Conservation (phyloP, 1,139 yeast genomes). For the Kluyveromyces sp. region DNA sequence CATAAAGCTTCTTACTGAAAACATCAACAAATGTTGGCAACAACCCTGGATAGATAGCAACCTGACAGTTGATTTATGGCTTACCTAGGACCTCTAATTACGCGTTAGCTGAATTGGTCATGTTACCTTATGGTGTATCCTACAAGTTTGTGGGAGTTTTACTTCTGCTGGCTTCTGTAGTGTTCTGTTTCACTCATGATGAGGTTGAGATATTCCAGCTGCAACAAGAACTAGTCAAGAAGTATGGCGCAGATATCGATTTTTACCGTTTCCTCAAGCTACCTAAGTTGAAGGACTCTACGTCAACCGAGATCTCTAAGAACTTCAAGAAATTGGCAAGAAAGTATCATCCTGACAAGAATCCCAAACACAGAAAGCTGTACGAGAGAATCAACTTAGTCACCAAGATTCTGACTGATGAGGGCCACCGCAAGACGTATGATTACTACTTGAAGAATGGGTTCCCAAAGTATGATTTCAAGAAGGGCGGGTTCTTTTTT, state of each 20-base stretch:
- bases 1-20: neutral
- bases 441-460: constrained; percentile 82
- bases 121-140: neutral
- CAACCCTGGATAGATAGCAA: too few species aligned
- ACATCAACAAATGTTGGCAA: too few species aligned
- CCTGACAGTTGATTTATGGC: too few species aligned
- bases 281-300: constrained; percentile 39
- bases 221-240: constrained; percentile 56
- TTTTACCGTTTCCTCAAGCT: constrained; percentile 67
- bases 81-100: too few species aligned
- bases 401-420: constrained; percentile 63
- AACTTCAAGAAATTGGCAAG: constrained; percentile 71
- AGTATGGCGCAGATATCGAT: constrained; percentile 55
- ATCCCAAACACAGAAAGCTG: constrained; percentile 35
- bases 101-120: neutral
- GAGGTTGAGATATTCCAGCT: constrained; percentile 79
- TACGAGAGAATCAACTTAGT: constrained; percentile 72
- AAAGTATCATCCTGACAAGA: constrained; percentile 78
- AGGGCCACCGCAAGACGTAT: constrained; percentile 61
- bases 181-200: constrained; percentile 37
- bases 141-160: constrained; percentile 2
- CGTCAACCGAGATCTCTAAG: constrained; percentile 56
- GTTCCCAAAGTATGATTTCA: constrained; percentile 74
- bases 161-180: constrained; percentile 17
- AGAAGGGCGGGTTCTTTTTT: constrained; percentile 41